Conservation (phyloP, 2,329 filamentous ascomycete genomes). For the Phyllosticta paracitricarpa region DNA sequence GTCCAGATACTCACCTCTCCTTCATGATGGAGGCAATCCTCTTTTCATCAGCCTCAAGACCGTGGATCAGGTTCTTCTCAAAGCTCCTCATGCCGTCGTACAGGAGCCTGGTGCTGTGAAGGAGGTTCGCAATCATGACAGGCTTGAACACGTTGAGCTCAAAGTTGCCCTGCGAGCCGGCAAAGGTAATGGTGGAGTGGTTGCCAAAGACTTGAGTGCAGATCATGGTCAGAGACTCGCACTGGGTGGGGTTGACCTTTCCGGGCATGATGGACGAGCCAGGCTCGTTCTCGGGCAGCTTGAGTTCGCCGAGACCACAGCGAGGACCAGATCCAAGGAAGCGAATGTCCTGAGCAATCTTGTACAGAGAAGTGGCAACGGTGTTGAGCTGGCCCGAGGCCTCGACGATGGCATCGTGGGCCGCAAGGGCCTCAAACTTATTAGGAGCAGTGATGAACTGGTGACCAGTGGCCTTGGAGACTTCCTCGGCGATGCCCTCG, state of each 20-base stretch:
- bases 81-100: constrained; percentile 92
- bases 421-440: constrained; percentile 95
- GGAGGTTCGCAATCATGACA: constrained; percentile 84
- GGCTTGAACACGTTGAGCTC: constrained; percentile 99
- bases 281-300: constrained; percentile 94
- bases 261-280: constrained; percentile 98
- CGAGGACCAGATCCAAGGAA: constrained; percentile 94
- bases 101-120: constrained; percentile 83
- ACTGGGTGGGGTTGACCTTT: constrained; percentile 98
- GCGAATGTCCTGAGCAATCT: constrained; percentile 96
- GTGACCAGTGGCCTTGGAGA: constrained; percentile 83
- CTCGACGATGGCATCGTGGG: constrained; percentile 92
- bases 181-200: constrained; percentile 83
- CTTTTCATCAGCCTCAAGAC: constrained; percentile 86
- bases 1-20: constrained; percentile 60
- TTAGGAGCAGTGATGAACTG: constrained; percentile 95
- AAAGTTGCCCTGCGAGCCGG: constrained; percentile 95
- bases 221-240: constrained; percentile 94
- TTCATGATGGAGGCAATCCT: constrained; percentile 84
- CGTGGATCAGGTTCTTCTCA: constrained; percentile 82
- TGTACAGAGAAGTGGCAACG: constrained; percentile 81
- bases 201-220: constrained; percentile 98
- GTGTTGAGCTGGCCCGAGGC: constrained; percentile 91
- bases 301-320: constrained; percentile 88
- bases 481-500: constrained; percentile 82